Base-by-base conservation (phyloP, 176 grass and related monocot species). In the Zea luxurians region DNA sequence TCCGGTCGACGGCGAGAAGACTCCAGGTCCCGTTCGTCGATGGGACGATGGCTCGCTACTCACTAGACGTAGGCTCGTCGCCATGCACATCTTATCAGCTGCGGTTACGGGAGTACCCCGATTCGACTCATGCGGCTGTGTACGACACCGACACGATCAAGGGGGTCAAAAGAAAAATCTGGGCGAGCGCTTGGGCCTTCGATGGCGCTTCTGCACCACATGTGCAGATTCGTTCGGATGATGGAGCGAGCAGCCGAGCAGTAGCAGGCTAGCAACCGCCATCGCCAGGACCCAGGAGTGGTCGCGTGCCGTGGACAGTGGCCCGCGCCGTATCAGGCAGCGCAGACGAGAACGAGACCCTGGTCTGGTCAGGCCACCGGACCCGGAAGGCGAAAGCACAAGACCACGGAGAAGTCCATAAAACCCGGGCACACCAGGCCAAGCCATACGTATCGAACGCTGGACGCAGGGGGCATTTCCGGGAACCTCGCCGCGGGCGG, bases 401-500 rank as follows among this genome's bases (percentile, higher is more conserved):
- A 13, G 47, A 77, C 13, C 16, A 12, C 45, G 2, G 7, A 44
- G 36, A 53, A 71, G 7, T 59, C 45, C 59, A 15, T 37, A 13
- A 73, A 80, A 35, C 47, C 13, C 13, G 27, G 16, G 57, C 57
- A 60, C 20, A 27, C 57, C 57, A 55, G 2, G 21, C 8, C 8
- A 48, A 42, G 41, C 41, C 6, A 4, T 42, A 42, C 12, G 20
- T 17, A 17, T 76, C 11, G 13, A 16, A 42, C 20, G 48, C 3
- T 18, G 21, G 4, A 2, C 2, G 15, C 47, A 18, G 27, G 27
- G 79, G 85, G 79, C 60, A 71, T 49, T 82, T 72, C 74, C 58
- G 66, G 79, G 35, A 72, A 35, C 37, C 7, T 67, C 20, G 52
- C 16, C 16, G 0, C 1, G 6, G 52, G 5, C 50, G 15, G 9